Conservation (phyloP, 2,329 filamentous ascomycete species). For the Phaeoacremonium minimum region DNA sequence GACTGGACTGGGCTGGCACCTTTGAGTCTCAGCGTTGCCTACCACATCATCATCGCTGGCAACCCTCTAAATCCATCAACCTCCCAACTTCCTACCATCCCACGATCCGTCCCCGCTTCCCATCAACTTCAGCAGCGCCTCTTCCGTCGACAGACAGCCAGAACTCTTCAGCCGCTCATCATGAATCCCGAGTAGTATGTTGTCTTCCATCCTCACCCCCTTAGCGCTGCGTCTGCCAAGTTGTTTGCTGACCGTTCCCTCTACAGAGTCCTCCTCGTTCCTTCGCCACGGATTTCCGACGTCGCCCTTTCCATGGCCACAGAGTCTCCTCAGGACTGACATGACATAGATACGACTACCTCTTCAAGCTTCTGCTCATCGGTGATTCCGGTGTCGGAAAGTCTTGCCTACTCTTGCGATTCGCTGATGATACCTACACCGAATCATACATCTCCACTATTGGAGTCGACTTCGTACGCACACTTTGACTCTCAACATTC, state of each 20-base stretch:
- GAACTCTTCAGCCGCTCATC: constrained; percentile 5
- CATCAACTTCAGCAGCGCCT: constrained; percentile 7
- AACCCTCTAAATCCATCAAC: constrained; percentile 11
- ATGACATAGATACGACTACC: constrained; percentile 90
- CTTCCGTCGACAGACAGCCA: no score
- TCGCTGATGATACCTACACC: constrained; percentile 98
- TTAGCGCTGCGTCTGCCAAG: neutral
- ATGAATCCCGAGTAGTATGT: constrained; percentile 95
- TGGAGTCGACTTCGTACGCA: constrained; percentile 94
- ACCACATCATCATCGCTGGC: constrained; percentile 6
- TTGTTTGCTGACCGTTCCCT: constrained; percentile 3
- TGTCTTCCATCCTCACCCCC: constrained; percentile 10
- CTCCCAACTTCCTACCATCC: constrained; percentile 5
- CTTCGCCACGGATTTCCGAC: neutral
- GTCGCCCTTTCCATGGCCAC: neutral
- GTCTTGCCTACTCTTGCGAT: constrained; percentile 96
- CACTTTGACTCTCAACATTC: constrained; percentile 1
- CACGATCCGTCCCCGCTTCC: constrained; percentile 6
- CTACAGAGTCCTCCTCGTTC: constrained; percentile 4
- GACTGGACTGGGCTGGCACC: no score
- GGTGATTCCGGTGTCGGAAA: constrained; percentile 99
- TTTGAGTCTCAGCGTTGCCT: no score
- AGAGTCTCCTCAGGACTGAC: neutral
- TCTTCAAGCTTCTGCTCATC: constrained; percentile 99
- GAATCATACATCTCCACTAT: constrained; percentile 99